Conservation (phyloP, 2,329 filamentous ascomycete genomes). For the Cryphonectria nitschkei region DNA sequence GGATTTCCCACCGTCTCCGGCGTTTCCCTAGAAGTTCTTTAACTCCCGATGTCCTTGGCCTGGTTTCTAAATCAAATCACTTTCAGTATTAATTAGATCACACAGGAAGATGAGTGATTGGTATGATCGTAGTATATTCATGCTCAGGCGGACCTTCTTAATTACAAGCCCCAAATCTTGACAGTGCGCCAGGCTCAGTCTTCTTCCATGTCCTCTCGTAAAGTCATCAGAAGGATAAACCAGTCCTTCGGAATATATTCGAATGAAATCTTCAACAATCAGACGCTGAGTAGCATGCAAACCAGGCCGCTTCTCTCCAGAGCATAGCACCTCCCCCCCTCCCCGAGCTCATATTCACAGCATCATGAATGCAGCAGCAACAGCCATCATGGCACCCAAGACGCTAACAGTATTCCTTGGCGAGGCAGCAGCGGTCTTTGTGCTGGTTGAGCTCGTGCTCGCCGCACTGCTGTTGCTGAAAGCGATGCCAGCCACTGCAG, state of each 20-base stretch:
- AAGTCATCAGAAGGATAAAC: not conserved
- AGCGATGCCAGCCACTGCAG: slow-evolving; percentile 19
- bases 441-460: slow-evolving; percentile 6
- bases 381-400: slow-evolving; percentile 19
- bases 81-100: not conserved
- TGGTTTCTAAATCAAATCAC: not conserved
- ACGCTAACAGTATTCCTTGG: slow-evolving; percentile 12
- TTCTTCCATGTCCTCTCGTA: not conserved
- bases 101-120: not conserved
- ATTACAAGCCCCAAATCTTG: not conserved
- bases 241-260: not conserved
- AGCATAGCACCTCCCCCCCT: not conserved
- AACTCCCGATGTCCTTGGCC: not conserved
- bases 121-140: not conserved
- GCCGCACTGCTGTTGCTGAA: slow-evolving; percentile 16
- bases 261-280: not conserved
- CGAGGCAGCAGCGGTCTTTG: slow-evolving; percentile 10
- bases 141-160: not conserved
- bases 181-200: not conserved
- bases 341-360: slow-evolving; percentile 5
- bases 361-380: slow-evolving; percentile 20
- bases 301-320: not conserved
- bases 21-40: not conserved
- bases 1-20: too few relatives aligned
- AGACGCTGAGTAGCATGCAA: not conserved